phyloP scores from a whole-genome alignment of 768 basidiomycete genomes.

The Tulasnella sp. region DNA sequence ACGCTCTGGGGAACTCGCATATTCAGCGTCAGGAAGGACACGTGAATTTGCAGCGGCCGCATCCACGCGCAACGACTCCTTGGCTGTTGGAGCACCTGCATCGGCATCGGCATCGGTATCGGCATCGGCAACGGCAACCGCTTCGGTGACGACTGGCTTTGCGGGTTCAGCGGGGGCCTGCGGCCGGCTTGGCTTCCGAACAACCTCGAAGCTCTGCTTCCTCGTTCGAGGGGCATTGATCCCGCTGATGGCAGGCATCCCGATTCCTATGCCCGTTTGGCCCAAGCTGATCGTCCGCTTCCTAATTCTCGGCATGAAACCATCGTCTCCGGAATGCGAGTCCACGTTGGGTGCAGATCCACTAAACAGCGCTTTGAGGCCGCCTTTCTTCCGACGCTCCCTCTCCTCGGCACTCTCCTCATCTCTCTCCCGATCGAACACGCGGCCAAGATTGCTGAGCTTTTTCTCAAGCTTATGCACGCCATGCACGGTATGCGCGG shows the following conservation, averaged over 20 bases:
- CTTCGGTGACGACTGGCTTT: too few species aligned
- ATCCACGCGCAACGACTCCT: background rate
- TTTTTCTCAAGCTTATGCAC: too few species aligned
- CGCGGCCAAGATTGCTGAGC: background rate
- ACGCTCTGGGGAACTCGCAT: background rate
- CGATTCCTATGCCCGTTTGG: constrained; percentile 10
- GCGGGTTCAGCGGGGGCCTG: background rate
- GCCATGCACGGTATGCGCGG: background rate
- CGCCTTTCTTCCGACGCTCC: background rate
- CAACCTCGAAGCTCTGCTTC: constrained; percentile 8
- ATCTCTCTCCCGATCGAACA: background rate
- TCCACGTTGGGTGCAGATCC: background rate
- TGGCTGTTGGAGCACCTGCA: background rate
- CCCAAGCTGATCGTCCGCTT: constrained; percentile 15
- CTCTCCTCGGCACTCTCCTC: background rate
- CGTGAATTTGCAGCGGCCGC: background rate
- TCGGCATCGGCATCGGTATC: background rate
- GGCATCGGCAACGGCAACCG: background rate
- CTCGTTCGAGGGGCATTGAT: background rate
- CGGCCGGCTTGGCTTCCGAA: constrained; percentile 8
- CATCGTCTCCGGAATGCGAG: background rate
- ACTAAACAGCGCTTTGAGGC: constrained; percentile 3
- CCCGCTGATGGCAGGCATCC: background rate
- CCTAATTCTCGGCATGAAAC: constrained; percentile 1
- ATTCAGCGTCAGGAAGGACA: constrained; percentile 2